Conservation (phyloP, 306 rosid genomes). For the Dryas drummondii region DNA sequence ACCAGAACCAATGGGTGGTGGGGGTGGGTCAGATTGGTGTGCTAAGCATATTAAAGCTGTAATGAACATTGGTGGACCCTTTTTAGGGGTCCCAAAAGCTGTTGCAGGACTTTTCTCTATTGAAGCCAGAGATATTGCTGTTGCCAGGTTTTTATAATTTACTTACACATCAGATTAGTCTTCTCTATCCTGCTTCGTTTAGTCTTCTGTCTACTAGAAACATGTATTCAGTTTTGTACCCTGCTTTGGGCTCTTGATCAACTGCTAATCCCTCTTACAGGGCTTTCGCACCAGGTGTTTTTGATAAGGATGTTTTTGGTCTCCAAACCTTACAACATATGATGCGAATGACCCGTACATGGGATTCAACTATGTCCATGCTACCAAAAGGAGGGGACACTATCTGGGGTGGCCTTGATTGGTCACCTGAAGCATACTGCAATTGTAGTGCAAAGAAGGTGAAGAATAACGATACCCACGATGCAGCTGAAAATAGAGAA, state of each 20-base stretch:
- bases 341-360: constrained; percentile 88
- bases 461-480: constrained; percentile 45
- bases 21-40: constrained; percentile 86
- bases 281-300: constrained; percentile 74
- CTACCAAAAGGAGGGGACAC: constrained; percentile 85
- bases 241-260: constrained; percentile 20
- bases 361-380: constrained; percentile 95
- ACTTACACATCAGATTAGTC: not conserved
- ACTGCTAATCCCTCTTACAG: constrained; percentile 43
- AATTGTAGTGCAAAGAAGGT: constrained; percentile 54
- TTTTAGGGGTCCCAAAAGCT: constrained; percentile 85
- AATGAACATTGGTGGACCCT: constrained; percentile 79
- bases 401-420: constrained; percentile 81
- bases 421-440: constrained; percentile 70
- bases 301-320: constrained; percentile 79
- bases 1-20: constrained; percentile 78
- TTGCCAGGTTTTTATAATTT: constrained; percentile 58
- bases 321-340: constrained; percentile 66
- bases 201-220: not conserved
- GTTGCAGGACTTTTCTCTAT: constrained; percentile 75
- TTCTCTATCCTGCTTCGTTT: not conserved
- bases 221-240: not conserved
- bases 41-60: constrained; percentile 78
- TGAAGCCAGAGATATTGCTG: constrained; percentile 81
- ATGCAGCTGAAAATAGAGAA: constrained; percentile 29